These are phyloP conservation scores for Pyrenophora teres DNA, from an alignment of 2,329 filamentous ascomycete species.

Conservation along the genomic window DNA sequence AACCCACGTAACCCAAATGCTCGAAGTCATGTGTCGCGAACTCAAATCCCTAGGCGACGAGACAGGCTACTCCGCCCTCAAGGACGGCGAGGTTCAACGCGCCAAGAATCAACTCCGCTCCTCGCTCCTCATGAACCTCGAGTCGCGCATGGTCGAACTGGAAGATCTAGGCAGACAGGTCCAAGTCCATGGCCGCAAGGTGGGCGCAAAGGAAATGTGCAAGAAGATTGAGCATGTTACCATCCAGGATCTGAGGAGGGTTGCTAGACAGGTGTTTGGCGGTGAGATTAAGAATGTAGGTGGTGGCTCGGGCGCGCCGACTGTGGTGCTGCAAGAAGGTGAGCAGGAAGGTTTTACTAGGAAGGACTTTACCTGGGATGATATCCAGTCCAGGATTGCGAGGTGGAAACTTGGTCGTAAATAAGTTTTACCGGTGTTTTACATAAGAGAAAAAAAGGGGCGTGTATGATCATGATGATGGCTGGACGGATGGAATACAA, in stretches of 20 bases:
- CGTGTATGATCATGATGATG: background rate
- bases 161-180: conserved; percentile 95
- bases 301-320: conserved; percentile 82
- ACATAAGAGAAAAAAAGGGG: too few species aligned
- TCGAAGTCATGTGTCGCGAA: conserved; percentile 94
- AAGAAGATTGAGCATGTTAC: conserved; percentile 80
- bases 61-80: conserved; percentile 72
- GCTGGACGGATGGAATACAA: background rate
- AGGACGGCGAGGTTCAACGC: conserved; percentile 77
- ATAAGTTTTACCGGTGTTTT: conserved; percentile 33
- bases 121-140: conserved; percentile 93
- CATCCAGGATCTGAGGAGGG: conserved; percentile 77
- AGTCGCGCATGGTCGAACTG: conserved; percentile 94
- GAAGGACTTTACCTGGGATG: conserved; percentile 77
- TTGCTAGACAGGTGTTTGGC: conserved; percentile 77
- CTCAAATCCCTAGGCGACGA: conserved; percentile 78
- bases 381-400: conserved; percentile 85
- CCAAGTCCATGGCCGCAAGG: conserved; percentile 92
- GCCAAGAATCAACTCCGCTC: conserved; percentile 97
- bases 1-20: conserved; percentile 76
- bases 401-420: conserved; percentile 78
- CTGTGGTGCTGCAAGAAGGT: conserved; percentile 92
- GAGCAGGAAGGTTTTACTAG: conserved; percentile 71
- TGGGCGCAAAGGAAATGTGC: conserved; percentile 94
- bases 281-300: conserved; percentile 78